phyloP scores from a whole-genome alignment of 129 eudicot species.

The Flaveria trinervia region DNA sequence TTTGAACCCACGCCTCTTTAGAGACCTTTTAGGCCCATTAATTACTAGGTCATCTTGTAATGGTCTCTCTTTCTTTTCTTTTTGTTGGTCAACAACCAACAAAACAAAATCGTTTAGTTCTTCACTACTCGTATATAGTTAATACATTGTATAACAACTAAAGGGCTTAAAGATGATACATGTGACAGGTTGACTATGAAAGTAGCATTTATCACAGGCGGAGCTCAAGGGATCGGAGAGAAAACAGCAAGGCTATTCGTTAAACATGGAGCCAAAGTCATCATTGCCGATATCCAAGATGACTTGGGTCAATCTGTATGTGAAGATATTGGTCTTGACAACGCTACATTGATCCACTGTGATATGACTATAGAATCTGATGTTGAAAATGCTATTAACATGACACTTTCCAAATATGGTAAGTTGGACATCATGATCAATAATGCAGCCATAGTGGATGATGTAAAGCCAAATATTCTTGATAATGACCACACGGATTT shows the following conservation, averaged over 20 bases:
- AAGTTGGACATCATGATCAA: conserved; percentile 38
- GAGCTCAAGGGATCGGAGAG: conserved; percentile 42
- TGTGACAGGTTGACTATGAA: conserved; percentile 14
- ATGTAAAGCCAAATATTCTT: conserved; percentile 13
- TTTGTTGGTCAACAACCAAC: no score
- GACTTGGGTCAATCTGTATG: conserved; percentile 26
- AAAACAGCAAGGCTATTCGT: conserved; percentile 32
- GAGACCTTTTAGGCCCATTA: no score
- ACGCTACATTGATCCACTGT: conserved; percentile 4
- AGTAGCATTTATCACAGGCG: conserved; percentile 40
- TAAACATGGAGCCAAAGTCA: conserved; percentile 13
- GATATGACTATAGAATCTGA: conserved; percentile 24
- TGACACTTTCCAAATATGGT: conserved; percentile 17
- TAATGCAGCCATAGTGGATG: conserved; percentile 29
- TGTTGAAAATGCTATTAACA: conserved; percentile 24
- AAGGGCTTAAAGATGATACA: no score
- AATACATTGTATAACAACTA: no score
- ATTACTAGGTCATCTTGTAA: no score
- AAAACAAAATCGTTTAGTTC: no score
- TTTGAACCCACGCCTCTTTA: no score
- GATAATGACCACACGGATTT: background rate
- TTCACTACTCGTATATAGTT: no score
- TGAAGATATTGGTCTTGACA: conserved; percentile 29
- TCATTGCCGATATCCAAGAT: conserved; percentile 37
- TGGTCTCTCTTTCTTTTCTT: no score